Base-by-base conservation (phyloP, 495 filamentous ascomycete species). In the Penicillium goetzii region DNA sequence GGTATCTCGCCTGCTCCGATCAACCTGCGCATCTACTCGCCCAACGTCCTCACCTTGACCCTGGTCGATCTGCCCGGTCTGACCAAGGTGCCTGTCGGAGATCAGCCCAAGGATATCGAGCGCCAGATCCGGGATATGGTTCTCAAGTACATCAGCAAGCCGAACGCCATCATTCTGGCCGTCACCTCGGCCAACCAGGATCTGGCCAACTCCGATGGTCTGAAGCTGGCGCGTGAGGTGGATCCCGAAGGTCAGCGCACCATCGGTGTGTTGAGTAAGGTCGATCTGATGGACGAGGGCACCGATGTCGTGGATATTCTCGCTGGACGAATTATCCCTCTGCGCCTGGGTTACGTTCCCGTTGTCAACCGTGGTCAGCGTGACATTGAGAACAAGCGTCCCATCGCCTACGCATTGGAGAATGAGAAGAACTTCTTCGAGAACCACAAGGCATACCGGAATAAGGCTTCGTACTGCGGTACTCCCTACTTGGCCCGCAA, bases 221-320 rank as follows among this genome's bases (percentile, higher is more conserved):
- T 99, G 75, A 97, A 98, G 82, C 81, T 99, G 71, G 96, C 96
- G 26, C 86, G 96, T 66, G 96, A 99, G 78, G 95, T 98, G 32
- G 96, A 99, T 72, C 94, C 93, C 2, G 96, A 99, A 75, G 96
- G 94, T 66, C 96, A 98, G 80, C 86, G 96, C 71, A 99, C 96
- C 25, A 99, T 99, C 64, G 96, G 96, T 82, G 96, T 99, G 66
- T 85, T 99, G 71, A 98, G 94, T 59, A 99, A 99, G 83, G 93
- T 99, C 57, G 96, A 99, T 78, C 81, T 99, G 76, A 99, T 99
- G 96, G 96, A 99, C 78, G 93, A 97, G 32, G 96, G 96, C 40
- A 99, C 96, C 38, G 96, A 99, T 73, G 96, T 99, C 19, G 95
- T 99, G 67, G 96, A 99, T 81, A 99, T 99, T 82, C 86, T 99